Percentiles rank a stretch among this genome's conserved stretches.
Evolutionary conservation across 495 filamentous ascomycete species (phyloP).

Genomic region (Schizothecium vesticola): DNA sequence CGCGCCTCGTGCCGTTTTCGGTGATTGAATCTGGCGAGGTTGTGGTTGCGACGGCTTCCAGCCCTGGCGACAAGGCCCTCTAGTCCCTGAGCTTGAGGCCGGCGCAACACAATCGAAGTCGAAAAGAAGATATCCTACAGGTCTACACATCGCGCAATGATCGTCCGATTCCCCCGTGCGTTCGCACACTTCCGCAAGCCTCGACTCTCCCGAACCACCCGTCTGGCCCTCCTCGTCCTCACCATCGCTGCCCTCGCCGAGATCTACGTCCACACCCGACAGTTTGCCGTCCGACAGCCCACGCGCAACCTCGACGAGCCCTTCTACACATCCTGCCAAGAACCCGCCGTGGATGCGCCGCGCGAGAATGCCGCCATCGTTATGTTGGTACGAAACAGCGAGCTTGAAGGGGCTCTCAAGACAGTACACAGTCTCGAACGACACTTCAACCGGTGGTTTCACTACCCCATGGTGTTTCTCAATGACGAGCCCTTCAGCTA

Average conservation of each 20-base stretch:
- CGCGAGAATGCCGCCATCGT: conserved; percentile 91
- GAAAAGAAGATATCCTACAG: neutral
- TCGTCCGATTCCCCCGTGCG: neutral
- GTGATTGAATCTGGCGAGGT: too few species aligned
- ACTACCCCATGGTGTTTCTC: conserved; percentile 94
- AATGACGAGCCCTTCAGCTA: conserved; percentile 86
- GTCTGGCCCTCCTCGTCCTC: conserved; percentile 13
- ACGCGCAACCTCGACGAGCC: conserved; percentile 36
- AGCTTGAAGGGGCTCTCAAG: conserved; percentile 81
- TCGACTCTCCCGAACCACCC: neutral
- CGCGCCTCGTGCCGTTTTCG: neutral
- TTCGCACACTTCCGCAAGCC: neutral
- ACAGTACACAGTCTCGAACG: conserved; percentile 89
- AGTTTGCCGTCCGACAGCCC: conserved; percentile 30
- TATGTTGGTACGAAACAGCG: conserved; percentile 88
- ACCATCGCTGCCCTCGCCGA: conserved; percentile 26
- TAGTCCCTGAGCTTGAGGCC: neutral
- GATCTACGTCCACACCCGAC: conserved; percentile 23
- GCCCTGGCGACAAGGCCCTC: too few species aligned
- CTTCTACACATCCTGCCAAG: conserved; percentile 40
- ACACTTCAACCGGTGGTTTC: conserved; percentile 96
- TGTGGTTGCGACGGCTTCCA: neutral
- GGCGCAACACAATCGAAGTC: neutral
- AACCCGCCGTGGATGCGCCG: conserved; percentile 46
- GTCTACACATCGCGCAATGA: neutral